Evolutionary conservation across 2,329 filamentous ascomycete genomes (phyloP), one percentile per base, ranked within the genome.

Genomic region (Cordyceps javanica): DNA sequence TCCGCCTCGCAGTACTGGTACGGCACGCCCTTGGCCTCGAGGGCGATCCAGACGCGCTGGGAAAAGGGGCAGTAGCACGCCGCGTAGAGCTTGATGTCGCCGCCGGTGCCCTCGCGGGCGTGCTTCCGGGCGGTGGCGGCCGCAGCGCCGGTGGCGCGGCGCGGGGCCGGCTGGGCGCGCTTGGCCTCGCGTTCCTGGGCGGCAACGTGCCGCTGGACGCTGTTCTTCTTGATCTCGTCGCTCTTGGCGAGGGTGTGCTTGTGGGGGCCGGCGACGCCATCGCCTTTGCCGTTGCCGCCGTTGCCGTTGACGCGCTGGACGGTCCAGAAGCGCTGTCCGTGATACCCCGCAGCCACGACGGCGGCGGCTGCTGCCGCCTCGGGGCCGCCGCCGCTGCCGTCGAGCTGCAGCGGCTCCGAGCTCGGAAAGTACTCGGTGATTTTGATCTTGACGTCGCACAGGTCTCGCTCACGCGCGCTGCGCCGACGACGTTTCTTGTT

Each of bases 1-100:
- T 95, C 88, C 46, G 90, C 85, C 71, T 96, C 91, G 64, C 91
- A 86, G 71, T 95, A 96, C 68, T 95, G 89, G 68, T 96, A 96
- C 38, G 82, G 75, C 9, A 94, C 78, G 19, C 83, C 81, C 69
- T 94, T 94, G 65, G 86, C 78, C 70, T 96, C 90, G 36, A 96
- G 78, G 1, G 90, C 88, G 62, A 96, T 94, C 91, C 91, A 96
- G 26, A 94, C 88, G 19, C 90, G 84, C 68, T 95, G 90, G 1
- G 91, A 90, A 68, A 93, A 94, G 26, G 90, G 90, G 67, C 91
- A 95, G 70, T 91, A 94, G 69, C 89, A 92, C 64, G 87, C 88
- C 28, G 89, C 89, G 68, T 88, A 95, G 2, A 96, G 76, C 70
- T 91, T 92, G 51, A 95, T 71, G 8, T 87, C 82, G 60, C 82